These are phyloP conservation scores for Aeschynomene evenia DNA, from an alignment of 306 rosid species.

Conservation along the genomic window DNA sequence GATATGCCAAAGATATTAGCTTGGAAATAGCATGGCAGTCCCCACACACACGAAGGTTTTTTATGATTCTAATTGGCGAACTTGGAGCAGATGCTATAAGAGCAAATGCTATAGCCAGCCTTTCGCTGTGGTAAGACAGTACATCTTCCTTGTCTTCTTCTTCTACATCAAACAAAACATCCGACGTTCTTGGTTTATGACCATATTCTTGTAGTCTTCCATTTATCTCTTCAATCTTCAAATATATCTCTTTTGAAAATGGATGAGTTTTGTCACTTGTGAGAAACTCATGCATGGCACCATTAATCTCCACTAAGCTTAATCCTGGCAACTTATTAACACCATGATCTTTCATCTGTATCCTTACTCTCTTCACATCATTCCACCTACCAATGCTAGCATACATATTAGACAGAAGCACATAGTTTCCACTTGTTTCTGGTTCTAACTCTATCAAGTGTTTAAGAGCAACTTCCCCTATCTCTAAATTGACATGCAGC, in stretches of 20 bases:
- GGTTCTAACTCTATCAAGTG: slow-evolving; percentile 45
- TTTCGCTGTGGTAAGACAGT: slow-evolving; percentile 50
- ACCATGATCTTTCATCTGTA: slow-evolving; percentile 42
- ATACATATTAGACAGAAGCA: slow-evolving; percentile 50
- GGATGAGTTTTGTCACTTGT: slow-evolving; percentile 46
- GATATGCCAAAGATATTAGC: slow-evolving; percentile 36
- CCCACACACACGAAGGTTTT: slow-evolving; percentile 46
- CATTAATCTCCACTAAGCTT: slow-evolving; percentile 46
- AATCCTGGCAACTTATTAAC: slow-evolving; percentile 48
- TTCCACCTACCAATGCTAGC: slow-evolving; percentile 42
- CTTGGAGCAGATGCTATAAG: slow-evolving; percentile 34
- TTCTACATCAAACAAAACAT: slow-evolving; percentile 46
- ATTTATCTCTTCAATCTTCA: slow-evolving; percentile 42
- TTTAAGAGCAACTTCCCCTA: slow-evolving; percentile 44
- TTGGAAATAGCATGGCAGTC: slow-evolving; percentile 41
- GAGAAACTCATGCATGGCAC: slow-evolving; percentile 52
- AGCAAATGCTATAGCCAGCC: slow-evolving; percentile 48
- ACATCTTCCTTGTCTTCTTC: slow-evolving; percentile 49
- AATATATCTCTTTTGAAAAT: slow-evolving; percentile 37
- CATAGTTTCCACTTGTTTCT: slow-evolving; percentile 48
- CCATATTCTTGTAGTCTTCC: slow-evolving; percentile 39
- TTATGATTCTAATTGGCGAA: slow-evolving; percentile 36
- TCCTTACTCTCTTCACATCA: slow-evolving; percentile 48
- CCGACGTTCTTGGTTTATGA: slow-evolving; percentile 40
- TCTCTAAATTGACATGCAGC: slow-evolving; percentile 39